phyloP scores from a whole-genome alignment of 768 basidiomycete genomes.

The Tricholoma matsutake region DNA sequence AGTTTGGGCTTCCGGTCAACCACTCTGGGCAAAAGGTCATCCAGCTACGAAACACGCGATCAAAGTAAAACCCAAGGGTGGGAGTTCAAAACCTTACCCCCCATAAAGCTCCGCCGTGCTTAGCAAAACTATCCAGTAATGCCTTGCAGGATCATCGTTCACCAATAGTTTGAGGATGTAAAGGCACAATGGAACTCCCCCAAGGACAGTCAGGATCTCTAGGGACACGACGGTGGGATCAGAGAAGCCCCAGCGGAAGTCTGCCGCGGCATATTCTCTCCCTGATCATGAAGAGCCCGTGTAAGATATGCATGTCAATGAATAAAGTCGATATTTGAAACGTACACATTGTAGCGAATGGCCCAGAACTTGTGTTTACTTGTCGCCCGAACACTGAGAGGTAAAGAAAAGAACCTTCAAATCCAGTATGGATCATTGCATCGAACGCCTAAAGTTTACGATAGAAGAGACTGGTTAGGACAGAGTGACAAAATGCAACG shows the following conservation, averaged over 20 bases:
- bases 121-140: conserved; percentile 79
- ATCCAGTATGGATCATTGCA: conserved; percentile 72
- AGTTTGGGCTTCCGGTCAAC: conserved; percentile 69
- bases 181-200: conserved; percentile 70
- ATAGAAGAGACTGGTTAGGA: neutral
- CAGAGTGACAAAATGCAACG: neutral
- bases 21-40: conserved; percentile 92
- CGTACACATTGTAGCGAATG: conserved; percentile 75
- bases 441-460: conserved; percentile 61
- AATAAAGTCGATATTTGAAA: conserved; percentile 11
- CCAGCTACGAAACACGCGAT: conserved; percentile 43
- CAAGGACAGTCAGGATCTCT: conserved; percentile 80
- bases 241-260: conserved; percentile 76
- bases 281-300: conserved; percentile 36
- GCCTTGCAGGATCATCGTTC: conserved; percentile 59
- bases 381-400: conserved; percentile 71
- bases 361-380: conserved; percentile 65
- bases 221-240: conserved; percentile 82
- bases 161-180: conserved; percentile 68
- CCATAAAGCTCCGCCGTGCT: conserved; percentile 79
- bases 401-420: conserved; percentile 81
- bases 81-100: conserved; percentile 39
- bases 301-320: neutral
- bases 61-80: neutral
- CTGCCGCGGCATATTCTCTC: conserved; percentile 79